Percentiles rank a stretch among this genome's conserved stretches.
Evolutionary conservation across 345 rosid species (phyloP).

Genomic region (Brassica rapa): DNA sequence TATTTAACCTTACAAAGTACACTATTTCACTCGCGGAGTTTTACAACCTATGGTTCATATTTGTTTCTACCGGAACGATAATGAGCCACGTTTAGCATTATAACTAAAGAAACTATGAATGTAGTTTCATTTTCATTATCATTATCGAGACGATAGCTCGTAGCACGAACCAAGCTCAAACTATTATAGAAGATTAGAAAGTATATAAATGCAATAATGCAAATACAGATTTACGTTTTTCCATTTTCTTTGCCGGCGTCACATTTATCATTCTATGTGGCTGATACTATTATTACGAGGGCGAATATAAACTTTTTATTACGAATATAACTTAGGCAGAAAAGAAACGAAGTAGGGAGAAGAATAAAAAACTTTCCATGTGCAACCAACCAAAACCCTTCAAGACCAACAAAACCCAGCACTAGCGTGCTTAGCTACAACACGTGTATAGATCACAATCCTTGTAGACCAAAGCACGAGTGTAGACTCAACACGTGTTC

Average conservation of each 20-base stretch:
- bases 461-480: constrained; percentile 11
- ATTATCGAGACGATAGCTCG: neutral
- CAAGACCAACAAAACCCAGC: constrained; percentile 25
- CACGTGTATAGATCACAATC: constrained; percentile 29
- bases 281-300: neutral
- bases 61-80: neutral
- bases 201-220: neutral
- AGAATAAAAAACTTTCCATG: constrained; percentile 24
- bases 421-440: constrained; percentile 22
- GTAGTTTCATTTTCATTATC: neutral
- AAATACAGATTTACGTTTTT: neutral
- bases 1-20: neutral
- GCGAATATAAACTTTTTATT: neutral
- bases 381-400: constrained; percentile 22
- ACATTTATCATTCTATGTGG: neutral
- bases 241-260: neutral
- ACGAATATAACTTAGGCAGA: neutral
- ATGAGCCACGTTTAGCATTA: no score
- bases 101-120: no score
- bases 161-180: neutral
- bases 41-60: neutral
- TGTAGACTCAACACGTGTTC: constrained; percentile 30
- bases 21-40: neutral
- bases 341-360: neutral
- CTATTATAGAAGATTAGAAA: neutral